Evolutionary conservation across 768 basidiomycete species (phyloP), one percentile per base, ranked within the genome.

Genomic region (Nidularia pulvinata): DNA sequence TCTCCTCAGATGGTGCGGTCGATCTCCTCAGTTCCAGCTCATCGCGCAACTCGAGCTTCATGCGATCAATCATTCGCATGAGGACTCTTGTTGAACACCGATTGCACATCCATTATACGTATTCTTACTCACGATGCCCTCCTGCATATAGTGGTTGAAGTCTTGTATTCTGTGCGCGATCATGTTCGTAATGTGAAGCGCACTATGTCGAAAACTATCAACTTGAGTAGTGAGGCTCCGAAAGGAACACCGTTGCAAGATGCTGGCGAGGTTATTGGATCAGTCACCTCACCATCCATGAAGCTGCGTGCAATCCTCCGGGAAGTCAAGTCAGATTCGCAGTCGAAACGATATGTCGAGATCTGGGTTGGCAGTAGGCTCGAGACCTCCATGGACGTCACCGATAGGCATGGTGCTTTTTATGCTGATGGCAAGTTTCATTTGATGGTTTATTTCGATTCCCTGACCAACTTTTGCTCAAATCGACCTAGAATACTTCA

Each of bases 361-460:
- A 67, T 89, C 11, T 88, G 86, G 84, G 59, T 65, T 0, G 73
- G 70, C 0, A 69, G 74, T 32, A 57, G 64, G 7, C 62, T 85
- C 1, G 75, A 80, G 48, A 71, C 68, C 0, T 78, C 76, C 0
- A 59, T 79, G 33, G 83, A 88, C 35, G 85, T 88, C 14, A 81
- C 84, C 1, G 77, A 82, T 30, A 59, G 61, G 4, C 86, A 89
- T 54, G 82, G 78, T 0, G 72, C 76, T 7, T 88, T 86, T 57
- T 85, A 86, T 58, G 69, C 78, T 4, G 86, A 90, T 57, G 85
- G 88, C 85, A 55, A 53, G 64, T 54, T 30, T 5, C 13, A 2
- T 6, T 30, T 10, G 22, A 46, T 2, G 16, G 2, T 32, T 44
- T 45, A 32, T 19, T 54, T 48, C 34, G 1, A 22, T 6, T 34